These are phyloP conservation scores for Uronychia setigera DNA, from an alignment of 73 alveolate species.

Conservation along the genomic window DNA sequence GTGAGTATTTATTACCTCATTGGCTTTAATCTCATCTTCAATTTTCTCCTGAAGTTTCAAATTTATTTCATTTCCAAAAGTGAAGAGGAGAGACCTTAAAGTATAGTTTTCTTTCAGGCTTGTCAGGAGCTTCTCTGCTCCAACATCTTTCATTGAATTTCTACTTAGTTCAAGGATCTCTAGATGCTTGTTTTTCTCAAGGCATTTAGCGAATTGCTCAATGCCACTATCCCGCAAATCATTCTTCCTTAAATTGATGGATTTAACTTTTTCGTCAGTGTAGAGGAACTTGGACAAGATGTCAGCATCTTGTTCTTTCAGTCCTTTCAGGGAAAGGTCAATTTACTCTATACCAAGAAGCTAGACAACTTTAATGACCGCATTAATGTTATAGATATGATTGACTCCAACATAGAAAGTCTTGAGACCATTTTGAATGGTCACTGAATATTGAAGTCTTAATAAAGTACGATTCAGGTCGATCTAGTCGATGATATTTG, in stretches of 20 bases:
- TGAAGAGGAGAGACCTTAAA: neutral
- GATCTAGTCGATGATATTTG: neutral
- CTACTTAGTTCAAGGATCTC: constrained; percentile 1
- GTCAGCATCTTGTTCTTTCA: neutral
- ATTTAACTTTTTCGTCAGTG: neutral
- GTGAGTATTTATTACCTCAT: neutral
- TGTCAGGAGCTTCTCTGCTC: neutral
- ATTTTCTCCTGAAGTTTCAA: neutral
- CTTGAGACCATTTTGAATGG: neutral
- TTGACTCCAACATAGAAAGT: neutral
- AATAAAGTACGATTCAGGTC: neutral
- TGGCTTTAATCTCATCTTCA: neutral
- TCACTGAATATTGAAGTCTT: neutral
- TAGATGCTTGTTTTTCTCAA: neutral
- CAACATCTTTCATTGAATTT: neutral
- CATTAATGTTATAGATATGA: neutral
- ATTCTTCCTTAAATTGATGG: neutral
- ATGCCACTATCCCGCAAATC: neutral
- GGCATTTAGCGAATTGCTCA: neutral
- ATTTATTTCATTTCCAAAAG: neutral
- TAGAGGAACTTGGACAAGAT: neutral
- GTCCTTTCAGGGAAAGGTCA: neutral
- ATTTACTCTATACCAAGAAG: neutral
- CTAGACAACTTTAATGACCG: neutral
- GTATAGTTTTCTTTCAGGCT: neutral